Evolutionary conservation across 2,329 filamentous ascomycete species (phyloP), one percentile per base, ranked within the genome.

Genomic region (Penicillium psychrosexuale): DNA sequence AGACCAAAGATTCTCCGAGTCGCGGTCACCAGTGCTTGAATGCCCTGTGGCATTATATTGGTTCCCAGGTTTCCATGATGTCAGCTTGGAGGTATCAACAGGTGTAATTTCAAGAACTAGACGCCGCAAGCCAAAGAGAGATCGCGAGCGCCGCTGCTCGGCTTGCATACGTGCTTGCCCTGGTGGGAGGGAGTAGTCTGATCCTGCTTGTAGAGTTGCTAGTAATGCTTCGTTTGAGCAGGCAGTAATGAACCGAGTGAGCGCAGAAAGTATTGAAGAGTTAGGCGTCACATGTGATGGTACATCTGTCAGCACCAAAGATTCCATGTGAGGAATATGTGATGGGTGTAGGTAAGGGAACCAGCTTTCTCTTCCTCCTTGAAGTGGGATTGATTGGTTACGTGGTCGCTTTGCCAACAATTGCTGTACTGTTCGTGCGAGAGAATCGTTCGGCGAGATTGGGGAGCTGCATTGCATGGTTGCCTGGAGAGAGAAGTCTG

Each of bases 131-230:
- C 80, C 80, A 61, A 86, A 86, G 2, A 82, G 72, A 30, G 76
- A 77, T 28, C 78, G 71, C 2, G 80, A 77, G 22, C 78, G 75
- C 55, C 80, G 75, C 40, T 73, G 70, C 60, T 81, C 78, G 9
- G 80, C 78, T 37, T 73, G 69, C 8, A 74, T 71, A 8, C 81
- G 77, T 57, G 75, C 76, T 43, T 78, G 75, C 1, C 82, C 83
- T 2, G 83, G 82, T n/a, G 83, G 82, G 3, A 85, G 72, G 0
- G 79, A 77, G 61, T 85, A 86, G 48, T 83, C 81, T n/a, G 79
- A 77, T 34, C 70, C 72, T 3, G 83, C 82, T 61, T 80, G 77
- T 12, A 81, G 73, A 5, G 70, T 75, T 19, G 83, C 82, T 9
- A 84, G 75, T 11, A 76, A 66, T 0, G 77, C 68, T 70, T 86